Evolutionary conservation across 805 yeast species (phyloP), one percentile per base, ranked within the genome.

Genomic region (Saitoella complicata): DNA sequence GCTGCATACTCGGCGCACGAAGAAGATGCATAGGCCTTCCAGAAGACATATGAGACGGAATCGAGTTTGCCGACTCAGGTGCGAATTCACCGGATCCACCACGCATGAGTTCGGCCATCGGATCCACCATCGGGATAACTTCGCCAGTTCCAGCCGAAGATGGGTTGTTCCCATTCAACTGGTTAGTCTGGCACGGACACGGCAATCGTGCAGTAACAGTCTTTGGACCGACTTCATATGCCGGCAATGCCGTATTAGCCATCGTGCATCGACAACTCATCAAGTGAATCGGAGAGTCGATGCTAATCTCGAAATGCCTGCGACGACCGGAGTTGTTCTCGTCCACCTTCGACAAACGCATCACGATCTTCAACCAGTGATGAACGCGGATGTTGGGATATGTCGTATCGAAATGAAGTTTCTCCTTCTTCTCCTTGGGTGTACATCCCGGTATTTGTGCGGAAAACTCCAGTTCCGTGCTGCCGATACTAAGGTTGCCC

Each of bases 321-420:
- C 94, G 68, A 57, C 83, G 83, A 30, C 53, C 49, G 29, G 61
- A 58, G 43, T 55, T 51, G 9, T 51, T 71, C 40, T 72, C 69
- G 39, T 80, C 77, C n/a, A 69, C 57, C 51, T 72, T 74, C 5
- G 94, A 82, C 37, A 91, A 67, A 43, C 97, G 66, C 43, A 91
- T 63, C 50, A 94, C 80, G 10, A 91, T 72, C 62, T 91, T 91
- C 55, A 91, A 77, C 96, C 98, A 91, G 63, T 91, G 99, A 55
- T 83, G 88, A 5, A 91, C 72, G 62, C 85, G 87, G 49, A 91
- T 85, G 53, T 76, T 77, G 29, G 72, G 74, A 53, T 71, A 79
- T 2, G 83, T 75, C 0, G 95, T 83, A 60, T 91, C 94, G 1
- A 97, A 95, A 55, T 85, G 95, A 41, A 67, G 49, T 42, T 65